Evolutionary conservation across 73 alveolate species (phyloP).

Genomic region (Tetrahymena borealis): DNA sequence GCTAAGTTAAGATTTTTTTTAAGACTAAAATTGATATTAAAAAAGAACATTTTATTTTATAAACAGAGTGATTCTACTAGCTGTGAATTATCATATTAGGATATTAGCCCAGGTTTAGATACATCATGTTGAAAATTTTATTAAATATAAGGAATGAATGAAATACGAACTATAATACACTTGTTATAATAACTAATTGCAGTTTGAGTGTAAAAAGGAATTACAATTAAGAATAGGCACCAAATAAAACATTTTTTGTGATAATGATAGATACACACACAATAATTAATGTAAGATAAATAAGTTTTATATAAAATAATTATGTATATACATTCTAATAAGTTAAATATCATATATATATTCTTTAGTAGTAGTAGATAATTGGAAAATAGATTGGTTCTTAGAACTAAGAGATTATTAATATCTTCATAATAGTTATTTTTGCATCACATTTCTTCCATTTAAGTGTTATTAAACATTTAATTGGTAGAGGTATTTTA

Average conservation of each 20-base stretch:
- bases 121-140: neutral
- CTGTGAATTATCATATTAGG: neutral
- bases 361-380: neutral
- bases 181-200: too few species aligned
- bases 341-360: too few species aligned
- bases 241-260: too few species aligned
- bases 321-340: too few species aligned
- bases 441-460: neutral
- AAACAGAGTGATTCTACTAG: neutral
- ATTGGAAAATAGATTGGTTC: neutral
- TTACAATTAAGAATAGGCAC: too few species aligned
- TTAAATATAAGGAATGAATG: too few species aligned
- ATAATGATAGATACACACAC: too few species aligned
- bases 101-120: neutral
- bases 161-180: too few species aligned
- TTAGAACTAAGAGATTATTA: neutral
- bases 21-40: neutral
- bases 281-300: too few species aligned
- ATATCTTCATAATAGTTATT: neutral
- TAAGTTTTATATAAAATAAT: too few species aligned
- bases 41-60: neutral
- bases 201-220: too few species aligned
- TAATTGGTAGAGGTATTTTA: too few species aligned
- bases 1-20: neutral
- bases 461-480: neutral